Percentiles rank a stretch among this genome's conserved stretches.
Conservation (phyloP, 2,329 filamentous ascomycete species). For the Ceratocystis variospora region DNA sequence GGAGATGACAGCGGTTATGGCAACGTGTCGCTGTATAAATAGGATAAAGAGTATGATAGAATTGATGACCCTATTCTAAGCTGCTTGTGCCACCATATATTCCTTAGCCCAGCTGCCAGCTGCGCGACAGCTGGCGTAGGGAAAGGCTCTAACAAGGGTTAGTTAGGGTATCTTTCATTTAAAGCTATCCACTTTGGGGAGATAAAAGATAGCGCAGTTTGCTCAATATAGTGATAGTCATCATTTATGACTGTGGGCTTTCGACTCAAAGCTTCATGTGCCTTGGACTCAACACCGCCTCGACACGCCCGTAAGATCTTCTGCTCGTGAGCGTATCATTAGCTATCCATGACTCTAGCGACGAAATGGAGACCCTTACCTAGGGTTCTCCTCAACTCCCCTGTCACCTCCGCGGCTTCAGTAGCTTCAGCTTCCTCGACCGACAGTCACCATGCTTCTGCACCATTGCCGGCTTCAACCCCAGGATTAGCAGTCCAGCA, state of each 20-base stretch:
- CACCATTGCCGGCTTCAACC: too few species aligned
- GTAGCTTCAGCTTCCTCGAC: neutral
- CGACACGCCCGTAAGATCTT: neutral
- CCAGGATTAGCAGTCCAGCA: too few species aligned
- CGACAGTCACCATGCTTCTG: neutral
- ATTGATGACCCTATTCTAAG: neutral
- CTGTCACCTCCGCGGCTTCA: too few species aligned
- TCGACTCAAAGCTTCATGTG: neutral
- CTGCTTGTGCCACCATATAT: too few species aligned
- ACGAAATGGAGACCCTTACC: slow-evolving; percentile 19
- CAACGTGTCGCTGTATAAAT: neutral
- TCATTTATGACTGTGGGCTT: neutral
- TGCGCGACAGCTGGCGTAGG: neutral
- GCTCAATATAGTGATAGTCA: neutral
- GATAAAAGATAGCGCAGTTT: too few species aligned
- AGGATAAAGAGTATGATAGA: neutral
- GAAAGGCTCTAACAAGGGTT: neutral
- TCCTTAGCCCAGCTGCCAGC: too few species aligned
- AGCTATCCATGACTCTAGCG: slow-evolving; percentile 23
- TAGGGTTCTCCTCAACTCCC: slow-evolving; percentile 3
- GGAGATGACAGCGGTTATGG: neutral
- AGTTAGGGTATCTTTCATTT: too few species aligned
- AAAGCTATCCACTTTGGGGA: too few species aligned
- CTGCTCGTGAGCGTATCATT: neutral
- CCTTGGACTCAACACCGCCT: neutral